phyloP scores from a whole-genome alignment of 108 stramenopile genomes.

The Cyclostephanos invisitatus region DNA sequence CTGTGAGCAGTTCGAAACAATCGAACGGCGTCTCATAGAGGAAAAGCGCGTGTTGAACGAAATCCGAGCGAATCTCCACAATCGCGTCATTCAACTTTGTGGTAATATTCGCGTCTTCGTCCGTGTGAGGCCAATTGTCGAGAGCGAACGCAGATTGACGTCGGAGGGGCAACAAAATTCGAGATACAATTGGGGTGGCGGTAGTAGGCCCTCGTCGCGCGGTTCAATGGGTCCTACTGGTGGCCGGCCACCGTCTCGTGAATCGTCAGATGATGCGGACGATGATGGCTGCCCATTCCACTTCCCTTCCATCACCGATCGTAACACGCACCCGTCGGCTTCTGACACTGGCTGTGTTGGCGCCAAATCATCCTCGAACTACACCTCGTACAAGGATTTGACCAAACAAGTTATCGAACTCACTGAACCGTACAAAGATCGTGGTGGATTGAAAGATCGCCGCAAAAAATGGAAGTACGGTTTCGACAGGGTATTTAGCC shows the following conservation, averaged over 20 bases:
- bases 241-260: constrained; percentile 17
- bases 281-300: constrained; percentile 39
- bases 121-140: constrained; percentile 91
- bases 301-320: constrained; percentile 59
- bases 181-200: constrained; percentile 55
- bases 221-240: not conserved
- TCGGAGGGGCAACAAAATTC: constrained; percentile 47
- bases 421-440: constrained; percentile 66
- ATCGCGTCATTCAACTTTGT: constrained; percentile 56
- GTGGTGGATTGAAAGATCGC: constrained; percentile 6
- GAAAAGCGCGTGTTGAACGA: constrained; percentile 70
- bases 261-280: not conserved
- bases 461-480: constrained; percentile 56
- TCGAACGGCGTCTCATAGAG: constrained; percentile 61
- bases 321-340: constrained; percentile 8
- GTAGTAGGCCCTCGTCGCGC: constrained; percentile 32
- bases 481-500: constrained; percentile 96
- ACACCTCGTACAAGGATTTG: constrained; percentile 59
- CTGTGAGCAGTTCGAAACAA: constrained; percentile 54
- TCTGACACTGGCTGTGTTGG: not conserved
- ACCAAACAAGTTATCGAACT: constrained; percentile 77
- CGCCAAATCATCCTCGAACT: constrained; percentile 18
- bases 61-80: constrained; percentile 69
- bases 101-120: constrained; percentile 97
- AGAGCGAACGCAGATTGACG: constrained; percentile 57